These are phyloP conservation scores for Ophiocordyceps camponoti-saundersi DNA, from an alignment of 2,329 filamentous ascomycete species.

Conservation along the genomic window DNA sequence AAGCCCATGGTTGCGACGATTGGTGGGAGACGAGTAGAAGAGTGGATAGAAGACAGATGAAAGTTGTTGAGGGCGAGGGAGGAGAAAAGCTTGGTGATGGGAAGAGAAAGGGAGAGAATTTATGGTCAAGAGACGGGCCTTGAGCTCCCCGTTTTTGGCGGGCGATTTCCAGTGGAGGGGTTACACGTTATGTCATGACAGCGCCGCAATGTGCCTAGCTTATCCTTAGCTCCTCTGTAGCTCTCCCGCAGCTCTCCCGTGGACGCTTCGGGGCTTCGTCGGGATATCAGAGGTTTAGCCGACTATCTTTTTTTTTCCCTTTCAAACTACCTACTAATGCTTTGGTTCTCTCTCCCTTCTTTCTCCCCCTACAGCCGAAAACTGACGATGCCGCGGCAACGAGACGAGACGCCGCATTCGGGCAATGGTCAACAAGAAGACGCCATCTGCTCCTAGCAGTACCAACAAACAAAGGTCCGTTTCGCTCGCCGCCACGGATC, in stretches of 20 bases:
- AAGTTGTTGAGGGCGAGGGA: background rate
- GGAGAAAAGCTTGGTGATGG: background rate
- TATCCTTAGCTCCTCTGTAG: background rate
- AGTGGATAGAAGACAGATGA: conserved; percentile 2
- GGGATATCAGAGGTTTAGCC: background rate
- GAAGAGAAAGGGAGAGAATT: background rate
- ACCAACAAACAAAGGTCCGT: background rate
- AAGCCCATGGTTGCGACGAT: conserved; percentile 57
- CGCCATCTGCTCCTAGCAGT: background rate
- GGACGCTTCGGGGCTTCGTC: background rate
- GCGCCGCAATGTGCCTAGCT: background rate
- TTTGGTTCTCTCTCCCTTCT: background rate
- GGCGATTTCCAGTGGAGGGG: background rate
- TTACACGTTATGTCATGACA: background rate
- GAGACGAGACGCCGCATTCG: background rate
- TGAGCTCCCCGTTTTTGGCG: background rate
- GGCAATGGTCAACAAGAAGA: background rate
- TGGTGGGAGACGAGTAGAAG: conserved; percentile 4
- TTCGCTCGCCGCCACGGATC: conserved; percentile 1
- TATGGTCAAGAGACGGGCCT: background rate
- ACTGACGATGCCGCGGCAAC: background rate
- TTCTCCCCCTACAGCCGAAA: background rate
- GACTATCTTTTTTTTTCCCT: background rate
- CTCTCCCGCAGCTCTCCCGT: background rate
- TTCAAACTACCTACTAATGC: too few relatives aligned